phyloP scores from a whole-genome alignment of 2,329 filamentous ascomycete species.

The Penicillium freii region DNA sequence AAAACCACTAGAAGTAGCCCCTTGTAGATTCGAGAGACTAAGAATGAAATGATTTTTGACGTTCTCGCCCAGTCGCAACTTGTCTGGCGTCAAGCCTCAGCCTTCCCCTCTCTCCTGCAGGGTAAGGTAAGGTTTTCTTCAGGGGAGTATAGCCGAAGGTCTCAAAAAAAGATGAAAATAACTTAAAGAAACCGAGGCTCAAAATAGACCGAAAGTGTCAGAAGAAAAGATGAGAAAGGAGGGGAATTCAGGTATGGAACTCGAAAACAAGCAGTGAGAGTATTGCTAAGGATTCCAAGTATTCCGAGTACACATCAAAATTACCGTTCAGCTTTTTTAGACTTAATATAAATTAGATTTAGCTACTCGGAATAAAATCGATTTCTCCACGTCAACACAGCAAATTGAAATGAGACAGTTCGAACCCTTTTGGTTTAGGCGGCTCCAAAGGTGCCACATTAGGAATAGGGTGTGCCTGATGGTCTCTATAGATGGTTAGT shows the following conservation, averaged over 20 bases:
- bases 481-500: neutral
- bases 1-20: slow-evolving; percentile 23
- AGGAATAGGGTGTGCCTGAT: neutral
- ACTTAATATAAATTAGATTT: slow-evolving; percentile 11
- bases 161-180: neutral
- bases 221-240: slow-evolving; percentile 28
- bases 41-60: slow-evolving; percentile 6
- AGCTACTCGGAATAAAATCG: slow-evolving; percentile 13
- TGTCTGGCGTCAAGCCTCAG: slow-evolving; percentile 2
- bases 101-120: neutral
- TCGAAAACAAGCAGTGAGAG: slow-evolving; percentile 16
- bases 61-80: slow-evolving; percentile 6
- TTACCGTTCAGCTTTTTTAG: neutral
- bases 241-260: slow-evolving; percentile 8
- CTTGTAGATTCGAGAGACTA: slow-evolving; percentile 24
- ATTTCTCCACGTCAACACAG: neutral
- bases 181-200: neutral
- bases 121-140: neutral
- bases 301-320: slow-evolving; percentile 17
- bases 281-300: slow-evolving; percentile 3
- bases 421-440: neutral
- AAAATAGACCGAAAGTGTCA: neutral
- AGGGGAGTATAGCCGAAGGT: neutral
- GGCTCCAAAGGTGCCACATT: slow-evolving; percentile 6
- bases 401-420: slow-evolving; percentile 10